Conservation (phyloP, 2,329 filamentous ascomycete species). For the Neofusicoccum laricinum region DNA sequence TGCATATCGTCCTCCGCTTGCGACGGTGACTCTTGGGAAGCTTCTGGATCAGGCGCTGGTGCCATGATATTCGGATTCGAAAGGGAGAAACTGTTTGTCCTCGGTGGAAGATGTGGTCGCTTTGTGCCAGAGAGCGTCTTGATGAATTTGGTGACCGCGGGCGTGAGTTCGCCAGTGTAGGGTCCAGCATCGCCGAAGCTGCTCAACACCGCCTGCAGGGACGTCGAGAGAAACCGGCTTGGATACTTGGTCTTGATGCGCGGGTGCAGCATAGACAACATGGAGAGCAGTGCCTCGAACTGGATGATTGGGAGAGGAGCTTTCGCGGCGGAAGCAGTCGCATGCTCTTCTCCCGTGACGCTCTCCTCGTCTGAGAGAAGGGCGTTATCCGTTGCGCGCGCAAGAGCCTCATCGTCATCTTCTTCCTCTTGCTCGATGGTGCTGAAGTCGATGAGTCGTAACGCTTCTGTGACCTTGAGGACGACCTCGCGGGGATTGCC, state of each 20-base stretch:
- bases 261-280: conserved; percentile 70
- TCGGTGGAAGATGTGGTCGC: conserved; percentile 61
- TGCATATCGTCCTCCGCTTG: conserved; percentile 60
- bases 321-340: conserved; percentile 26
- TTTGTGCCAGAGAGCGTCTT: conserved; percentile 66
- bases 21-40: conserved; percentile 43
- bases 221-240: conserved; percentile 73
- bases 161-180: conserved; percentile 62
- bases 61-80: conserved; percentile 24
- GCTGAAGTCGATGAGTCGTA: conserved; percentile 59
- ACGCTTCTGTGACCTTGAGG: conserved; percentile 72
- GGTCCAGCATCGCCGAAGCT: conserved; percentile 60
- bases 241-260: conserved; percentile 75
- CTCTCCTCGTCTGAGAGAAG: conserved; percentile 11
- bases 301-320: conserved; percentile 47
- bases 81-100: conserved; percentile 51
- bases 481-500: conserved; percentile 81
- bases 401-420: conserved; percentile 21
- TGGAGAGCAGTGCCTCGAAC: conserved; percentile 67
- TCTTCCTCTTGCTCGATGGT: conserved; percentile 42
- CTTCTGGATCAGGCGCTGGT: conserved; percentile 57
- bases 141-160: conserved; percentile 67
- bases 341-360: conserved; percentile 26
- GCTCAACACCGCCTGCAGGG: conserved; percentile 68
- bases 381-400: conserved; percentile 20